A percentile compares a stretch with the other conserved stretches of the same genome.
Evolutionary conservation across 352 stramenopile species (phyloP).

Genomic region (Phytophthora gonapodyides): DNA sequence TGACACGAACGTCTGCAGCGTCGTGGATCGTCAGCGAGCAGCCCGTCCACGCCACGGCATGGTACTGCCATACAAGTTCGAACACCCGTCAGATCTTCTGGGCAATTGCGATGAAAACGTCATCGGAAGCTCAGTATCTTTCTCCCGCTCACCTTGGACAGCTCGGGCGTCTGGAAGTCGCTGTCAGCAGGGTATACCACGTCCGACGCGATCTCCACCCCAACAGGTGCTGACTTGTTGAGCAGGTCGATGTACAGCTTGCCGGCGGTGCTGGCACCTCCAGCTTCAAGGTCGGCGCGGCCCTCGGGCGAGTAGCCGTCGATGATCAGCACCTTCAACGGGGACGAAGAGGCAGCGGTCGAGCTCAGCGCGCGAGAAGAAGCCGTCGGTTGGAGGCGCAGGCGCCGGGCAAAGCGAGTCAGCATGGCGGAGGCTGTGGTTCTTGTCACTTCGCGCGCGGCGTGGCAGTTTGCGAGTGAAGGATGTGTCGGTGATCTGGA

Average conservation of each 20-base stretch:
- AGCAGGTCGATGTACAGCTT: constrained; percentile 73
- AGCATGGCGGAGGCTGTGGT: constrained; percentile 21
- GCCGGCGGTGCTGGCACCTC: constrained; percentile 67
- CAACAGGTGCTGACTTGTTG: constrained; percentile 59
- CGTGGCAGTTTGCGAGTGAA: constrained; percentile 27
- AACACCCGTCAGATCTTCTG: neutral
- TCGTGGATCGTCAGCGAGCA: constrained; percentile 80
- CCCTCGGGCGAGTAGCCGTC: constrained; percentile 79
- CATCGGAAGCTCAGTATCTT: neutral
- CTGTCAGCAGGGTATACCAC: constrained; percentile 72
- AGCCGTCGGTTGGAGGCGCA: constrained; percentile 10
- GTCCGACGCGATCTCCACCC: constrained; percentile 50
- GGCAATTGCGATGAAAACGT: neutral
- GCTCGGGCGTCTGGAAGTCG: constrained; percentile 62
- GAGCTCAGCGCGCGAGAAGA: constrained; percentile 31
- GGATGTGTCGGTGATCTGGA: neutral
- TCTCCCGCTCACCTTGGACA: constrained; percentile 49
- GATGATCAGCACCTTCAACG: constrained; percentile 73
- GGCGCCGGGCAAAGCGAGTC: constrained; percentile 20
- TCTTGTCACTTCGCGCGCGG: neutral
- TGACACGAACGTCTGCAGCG: constrained; percentile 54
- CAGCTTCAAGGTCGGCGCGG: constrained; percentile 64
- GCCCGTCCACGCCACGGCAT: constrained; percentile 78
- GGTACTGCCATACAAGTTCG: constrained; percentile 41
- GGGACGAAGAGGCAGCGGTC: constrained; percentile 32